Conservation (phyloP, 108 stramenopile genomes). For the Cyclotella baltica region DNA sequence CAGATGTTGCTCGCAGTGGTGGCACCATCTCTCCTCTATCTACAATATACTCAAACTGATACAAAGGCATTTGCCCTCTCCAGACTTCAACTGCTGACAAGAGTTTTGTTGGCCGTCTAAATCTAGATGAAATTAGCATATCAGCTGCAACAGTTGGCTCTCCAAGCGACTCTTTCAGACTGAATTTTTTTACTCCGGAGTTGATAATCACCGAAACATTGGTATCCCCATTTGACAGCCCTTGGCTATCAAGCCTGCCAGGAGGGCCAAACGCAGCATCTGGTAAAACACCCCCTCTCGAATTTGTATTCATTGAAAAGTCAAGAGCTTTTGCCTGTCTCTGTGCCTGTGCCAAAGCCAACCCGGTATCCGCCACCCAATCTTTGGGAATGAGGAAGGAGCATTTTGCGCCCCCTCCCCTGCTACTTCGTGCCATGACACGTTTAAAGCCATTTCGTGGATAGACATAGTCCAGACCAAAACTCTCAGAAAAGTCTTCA, state of each 20-base stretch:
- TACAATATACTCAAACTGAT: slow-evolving; percentile 79
- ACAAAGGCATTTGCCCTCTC: slow-evolving; percentile 38
- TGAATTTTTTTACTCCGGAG: slow-evolving; percentile 52
- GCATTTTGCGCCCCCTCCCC: slow-evolving; percentile 47
- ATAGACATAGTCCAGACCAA: slow-evolving; percentile 72
- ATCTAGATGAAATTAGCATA: slow-evolving; percentile 51
- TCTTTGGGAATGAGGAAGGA: slow-evolving; percentile 80
- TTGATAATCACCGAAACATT: slow-evolving; percentile 78
- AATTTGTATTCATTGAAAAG: slow-evolving; percentile 54
- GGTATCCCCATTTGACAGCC: slow-evolving; percentile 71
- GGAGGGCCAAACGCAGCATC: slow-evolving; percentile 82
- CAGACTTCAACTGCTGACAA: slow-evolving; percentile 55
- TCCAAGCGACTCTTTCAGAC: slow-evolving; percentile 61
- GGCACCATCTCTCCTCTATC: slow-evolving; percentile 66
- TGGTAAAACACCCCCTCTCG: slow-evolving; percentile 30
- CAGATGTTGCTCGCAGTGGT: slow-evolving; percentile 72
- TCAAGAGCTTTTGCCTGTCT: slow-evolving; percentile 60
- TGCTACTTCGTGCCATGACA: slow-evolving; percentile 32
- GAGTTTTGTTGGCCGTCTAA: slow-evolving; percentile 69
- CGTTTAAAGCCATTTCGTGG: slow-evolving; percentile 77
- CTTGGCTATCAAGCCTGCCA: slow-evolving; percentile 57
- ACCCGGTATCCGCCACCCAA: slow-evolving; percentile 83
- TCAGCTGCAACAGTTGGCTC: slow-evolving; percentile 66
- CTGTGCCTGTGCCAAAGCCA: slow-evolving; percentile 79
- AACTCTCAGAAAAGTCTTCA: slow-evolving; percentile 63